Evolutionary conservation across 1,139 yeast genomes (phyloP), one percentile per base, ranked within the genome.

Genomic region (Diutina rugosa): DNA sequence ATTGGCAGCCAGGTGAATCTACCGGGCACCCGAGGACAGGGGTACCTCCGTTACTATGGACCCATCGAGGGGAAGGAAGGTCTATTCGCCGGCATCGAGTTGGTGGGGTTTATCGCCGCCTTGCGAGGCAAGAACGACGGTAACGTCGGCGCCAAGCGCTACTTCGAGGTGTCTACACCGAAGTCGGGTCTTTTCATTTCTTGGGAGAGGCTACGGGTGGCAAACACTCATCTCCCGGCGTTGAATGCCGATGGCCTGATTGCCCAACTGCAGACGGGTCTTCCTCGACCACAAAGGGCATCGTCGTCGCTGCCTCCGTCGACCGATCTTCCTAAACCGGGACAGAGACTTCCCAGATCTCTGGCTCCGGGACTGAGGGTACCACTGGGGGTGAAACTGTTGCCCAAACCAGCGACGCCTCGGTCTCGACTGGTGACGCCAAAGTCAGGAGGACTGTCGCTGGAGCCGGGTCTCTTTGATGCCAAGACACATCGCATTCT

Each of bases 31-130:
- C 67, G 77, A 9, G 78, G 77, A 9, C 64, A 66, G 53, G 97
- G 95, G 1, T 74, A 84, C 16, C 73, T 93, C 56, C 76, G 84
- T 61, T 93, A 81, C 67, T 74, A 84, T 30, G 98, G 98, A 0
- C 72, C 80, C 1, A 89, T 93, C 28, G 79, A 82, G 41, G 87
- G 86, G 35, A 90, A 88, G 64, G 61, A 62, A 30, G 97, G 97
- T 0, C 72, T 76, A n/a, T 93, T 85, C 71, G 97, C 91, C 4
- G 99, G 99, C 0, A 78, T 93, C 4, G 97, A 93, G 66, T 72
- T 93, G 54, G 64, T 79, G 10, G 91, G 89, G 2, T 81, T 86
- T 5, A 66, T 71, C 30, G 84, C 85, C 26, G 72, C 70, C 10
- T 61, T 74, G 4, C 74, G 82, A 55, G 99, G 99, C 12, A 87